Conservation (phyloP, 2,329 filamentous ascomycete genomes). For the Aureobasidium vineae region DNA sequence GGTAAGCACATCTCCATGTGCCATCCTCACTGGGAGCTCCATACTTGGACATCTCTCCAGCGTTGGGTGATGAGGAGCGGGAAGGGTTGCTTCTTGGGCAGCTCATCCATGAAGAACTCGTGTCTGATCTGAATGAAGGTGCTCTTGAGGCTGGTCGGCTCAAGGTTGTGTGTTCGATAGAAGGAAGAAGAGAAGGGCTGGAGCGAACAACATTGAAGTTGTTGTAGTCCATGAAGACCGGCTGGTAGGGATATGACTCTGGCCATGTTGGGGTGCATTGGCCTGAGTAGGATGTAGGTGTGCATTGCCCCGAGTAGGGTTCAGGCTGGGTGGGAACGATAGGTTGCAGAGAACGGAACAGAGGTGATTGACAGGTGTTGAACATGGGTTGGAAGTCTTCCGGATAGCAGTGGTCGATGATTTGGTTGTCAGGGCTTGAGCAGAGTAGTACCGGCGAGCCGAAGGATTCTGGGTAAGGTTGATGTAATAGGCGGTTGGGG, state of each 20-base stretch:
- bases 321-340: conserved; percentile 17
- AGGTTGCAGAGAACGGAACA: conserved; percentile 10
- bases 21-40: conserved; percentile 49
- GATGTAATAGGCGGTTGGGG: conserved; percentile 9
- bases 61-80: conserved; percentile 36
- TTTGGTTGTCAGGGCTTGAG: conserved; percentile 24
- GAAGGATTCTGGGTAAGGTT: conserved; percentile 15
- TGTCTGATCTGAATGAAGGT: conserved; percentile 34
- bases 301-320: conserved; percentile 14
- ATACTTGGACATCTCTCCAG: conserved; percentile 38
- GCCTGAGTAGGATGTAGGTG: conserved; percentile 8
- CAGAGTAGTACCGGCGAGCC: conserved; percentile 18
- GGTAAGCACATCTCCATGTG: conserved; percentile 59
- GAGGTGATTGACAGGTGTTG: conserved; percentile 22
- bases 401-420: conserved; percentile 23
- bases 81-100: conserved; percentile 33
- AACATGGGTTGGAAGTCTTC: conserved; percentile 21
- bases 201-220: conserved; percentile 20
- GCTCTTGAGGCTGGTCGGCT: conserved; percentile 29
- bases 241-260: conserved; percentile 22
- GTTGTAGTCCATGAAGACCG: conserved; percentile 20
- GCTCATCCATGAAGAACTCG: conserved; percentile 33
- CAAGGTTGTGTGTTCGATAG: conserved; percentile 20
- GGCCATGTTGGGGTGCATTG: conserved; percentile 24
- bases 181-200: conserved; percentile 26